phyloP scores from a whole-genome alignment of 768 basidiomycete species.

The Mrakia gelida region DNA sequence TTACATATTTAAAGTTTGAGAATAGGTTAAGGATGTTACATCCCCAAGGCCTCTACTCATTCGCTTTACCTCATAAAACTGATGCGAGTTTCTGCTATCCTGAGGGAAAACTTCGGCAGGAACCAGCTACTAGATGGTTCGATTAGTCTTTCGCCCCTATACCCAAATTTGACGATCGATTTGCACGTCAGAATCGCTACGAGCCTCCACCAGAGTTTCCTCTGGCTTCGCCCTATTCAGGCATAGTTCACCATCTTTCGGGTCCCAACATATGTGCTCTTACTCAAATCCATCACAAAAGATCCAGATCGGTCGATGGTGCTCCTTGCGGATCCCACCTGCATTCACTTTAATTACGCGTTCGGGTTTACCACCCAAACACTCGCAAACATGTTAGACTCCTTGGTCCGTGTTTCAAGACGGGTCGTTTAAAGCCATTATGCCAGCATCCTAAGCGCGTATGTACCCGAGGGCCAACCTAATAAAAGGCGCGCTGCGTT shows the following conservation, averaged over 20 bases:
- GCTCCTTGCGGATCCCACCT: constrained; percentile 52
- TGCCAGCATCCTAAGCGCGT: constrained; percentile 68
- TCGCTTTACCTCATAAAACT: constrained; percentile 52
- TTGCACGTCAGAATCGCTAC: constrained; percentile 60
- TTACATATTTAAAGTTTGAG: too few species aligned
- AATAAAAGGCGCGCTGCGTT: constrained; percentile 55
- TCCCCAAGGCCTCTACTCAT: not conserved
- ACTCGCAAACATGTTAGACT: constrained; percentile 80
- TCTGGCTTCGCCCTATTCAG: constrained; percentile 88
- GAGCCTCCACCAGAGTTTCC: constrained; percentile 94
- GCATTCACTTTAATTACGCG: constrained; percentile 69
- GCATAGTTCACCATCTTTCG: constrained; percentile 88
- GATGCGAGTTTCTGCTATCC: constrained; percentile 62
- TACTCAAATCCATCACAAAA: constrained; percentile 70
- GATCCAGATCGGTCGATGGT: constrained; percentile 59
- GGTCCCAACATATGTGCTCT: constrained; percentile 81
- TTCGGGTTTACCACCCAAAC: constrained; percentile 65
- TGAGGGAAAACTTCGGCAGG: constrained; percentile 85
- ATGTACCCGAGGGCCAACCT: constrained; percentile 55
- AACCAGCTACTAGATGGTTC: constrained; percentile 92
- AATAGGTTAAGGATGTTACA: too few species aligned
- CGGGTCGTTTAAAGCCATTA: constrained; percentile 75
- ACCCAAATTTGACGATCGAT: constrained; percentile 89
- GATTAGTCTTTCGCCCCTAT: constrained; percentile 96
- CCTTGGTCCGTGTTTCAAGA: constrained; percentile 83